Base-by-base conservation (phyloP, 371 early-diverging fungal species). In the Apophysomyces sp. region DNA sequence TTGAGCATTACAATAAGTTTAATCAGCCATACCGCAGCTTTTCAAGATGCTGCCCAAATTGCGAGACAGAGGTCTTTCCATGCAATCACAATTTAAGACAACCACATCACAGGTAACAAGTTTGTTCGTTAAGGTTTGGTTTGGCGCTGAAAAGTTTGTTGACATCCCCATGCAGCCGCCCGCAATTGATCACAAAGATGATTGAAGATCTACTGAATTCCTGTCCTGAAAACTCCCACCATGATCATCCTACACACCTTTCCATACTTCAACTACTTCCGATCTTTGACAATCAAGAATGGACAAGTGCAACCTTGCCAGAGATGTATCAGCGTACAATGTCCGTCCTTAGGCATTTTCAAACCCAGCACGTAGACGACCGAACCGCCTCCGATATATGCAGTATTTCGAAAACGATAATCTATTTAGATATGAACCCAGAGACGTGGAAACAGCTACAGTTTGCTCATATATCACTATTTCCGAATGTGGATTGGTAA, bases 361-460 rank as follows among this genome's bases (percentile, higher is more conserved):
- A 60, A 28, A 39, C 37, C 11, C 18, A 52, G 15, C 55, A 69
- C 24, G 60, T 63, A n/a, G 36, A 58, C 27, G 26, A 26, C 8
- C 28, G 37, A 28, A 39, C 59, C 6, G 26, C 53, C 37, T 6
- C 24, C 40, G 51, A 52, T 32, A 34, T 31, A 49, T 41, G 59
- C 57, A 58, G 16, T 2, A 68, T 75, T 29, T 84, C 86, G n/a
- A 68, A 69, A 32, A 63, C 72, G 7, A 64, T 88, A 11, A 52
- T 83, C n/a, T 58, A 80, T 32, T 57, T 89, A 11, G 91, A 89
- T 51, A 68, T 80, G 57, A 66, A 78, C 31, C 84, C 87, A 3
- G 86, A 86, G 21, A 74, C 78, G 9, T 90, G 89, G 89, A 82
- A 77, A 60, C 81, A 82, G 44, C 69, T 90, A 3, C 91, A 90